Conservation (phyloP, 139 green algal genomes). For the Axilococcus clingmanii region DNA sequence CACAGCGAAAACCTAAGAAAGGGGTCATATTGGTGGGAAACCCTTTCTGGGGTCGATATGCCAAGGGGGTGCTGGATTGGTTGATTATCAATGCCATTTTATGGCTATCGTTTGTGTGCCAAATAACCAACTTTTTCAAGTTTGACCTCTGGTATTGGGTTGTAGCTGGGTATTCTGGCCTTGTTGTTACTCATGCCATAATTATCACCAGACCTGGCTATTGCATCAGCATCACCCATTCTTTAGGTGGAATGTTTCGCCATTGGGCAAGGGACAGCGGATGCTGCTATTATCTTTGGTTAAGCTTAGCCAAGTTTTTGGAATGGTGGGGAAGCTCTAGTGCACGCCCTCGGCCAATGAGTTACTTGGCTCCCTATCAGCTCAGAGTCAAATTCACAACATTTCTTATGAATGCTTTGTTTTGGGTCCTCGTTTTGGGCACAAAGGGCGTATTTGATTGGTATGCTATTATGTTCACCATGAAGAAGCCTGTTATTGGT, state of each 20-base stretch:
- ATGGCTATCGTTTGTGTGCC: slow-evolving; percentile 14
- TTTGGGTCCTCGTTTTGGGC: slow-evolving; percentile 45
- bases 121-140: slow-evolving; percentile 8
- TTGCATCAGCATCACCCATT: slow-evolving; percentile 24
- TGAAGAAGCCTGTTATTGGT: slow-evolving; percentile 21
- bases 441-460: slow-evolving; percentile 57
- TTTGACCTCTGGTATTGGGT: slow-evolving; percentile 23
- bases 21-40: slow-evolving; percentile 15
- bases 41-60: slow-evolving; percentile 27
- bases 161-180: slow-evolving; percentile 18
- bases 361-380: slow-evolving; percentile 25
- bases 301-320: slow-evolving; percentile 29
- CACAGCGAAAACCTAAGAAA: slow-evolving; percentile 20
- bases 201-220: slow-evolving; percentile 31
- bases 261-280: too few relatives aligned
- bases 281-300: slow-evolving; percentile 4
- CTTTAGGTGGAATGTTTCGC: slow-evolving; percentile 11
- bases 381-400: slow-evolving; percentile 12
- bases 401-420: slow-evolving; percentile 35
- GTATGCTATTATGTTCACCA: slow-evolving; percentile 32
- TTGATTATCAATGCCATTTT: slow-evolving; percentile 30
- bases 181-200: slow-evolving; percentile 27
- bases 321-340: slow-evolving; percentile 21
- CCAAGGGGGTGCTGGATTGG: slow-evolving; percentile 27
- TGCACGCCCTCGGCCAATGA: slow-evolving; percentile 13